Evolutionary conservation across 140 eudicot genomes (phyloP), one percentile per base, ranked within the genome.

Genomic region (Senecio squalidus): DNA sequence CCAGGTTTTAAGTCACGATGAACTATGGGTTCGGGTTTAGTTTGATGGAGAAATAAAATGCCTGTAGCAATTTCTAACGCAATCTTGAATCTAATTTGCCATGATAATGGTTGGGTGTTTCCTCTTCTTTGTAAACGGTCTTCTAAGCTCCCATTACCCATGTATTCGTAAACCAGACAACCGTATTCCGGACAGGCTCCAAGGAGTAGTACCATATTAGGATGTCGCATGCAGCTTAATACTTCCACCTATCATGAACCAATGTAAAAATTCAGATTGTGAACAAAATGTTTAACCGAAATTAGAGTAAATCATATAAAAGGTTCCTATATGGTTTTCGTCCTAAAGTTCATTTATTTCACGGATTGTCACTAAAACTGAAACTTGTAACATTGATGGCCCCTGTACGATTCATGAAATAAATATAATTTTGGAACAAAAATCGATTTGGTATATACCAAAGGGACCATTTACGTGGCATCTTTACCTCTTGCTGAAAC

Each of bases 101-200:
- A 58, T 9, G 86, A 36, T 15, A 83, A 59, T 2, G 86, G 74
- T 5, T 66, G 81, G n/a, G 80, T 79, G 64, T 79, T 73, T 25
- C 76, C 77, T 58, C 79, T 53, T 61, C 71, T 70, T 49, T 76
- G 69, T 18, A 83, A 62, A 40, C 86, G 69, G 36, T 83, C 91
- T 16, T 83, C 91, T 18, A 83, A 67, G 68, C 91, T 83, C 7
- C 91, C 86, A 15, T 79, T 79, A 26, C 77, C 78, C 86, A 83
- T 83, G 81, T 73, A 83, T 31, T 83, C 81, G n/a, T 83, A 83
- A 14, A 83, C 77, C 43, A 79, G 57, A 48, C 80, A 75, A 60
- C 91, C 80, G 51, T 73, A 73, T 56, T 83, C 91, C 0, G 86
- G 91, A 54, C 85, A 80, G 14, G 91, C 91, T 27, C 91, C 91